phyloP scores from a whole-genome alignment of 2,329 filamentous ascomycete species.

The Nothophaeocryptopus gaeumannii region DNA sequence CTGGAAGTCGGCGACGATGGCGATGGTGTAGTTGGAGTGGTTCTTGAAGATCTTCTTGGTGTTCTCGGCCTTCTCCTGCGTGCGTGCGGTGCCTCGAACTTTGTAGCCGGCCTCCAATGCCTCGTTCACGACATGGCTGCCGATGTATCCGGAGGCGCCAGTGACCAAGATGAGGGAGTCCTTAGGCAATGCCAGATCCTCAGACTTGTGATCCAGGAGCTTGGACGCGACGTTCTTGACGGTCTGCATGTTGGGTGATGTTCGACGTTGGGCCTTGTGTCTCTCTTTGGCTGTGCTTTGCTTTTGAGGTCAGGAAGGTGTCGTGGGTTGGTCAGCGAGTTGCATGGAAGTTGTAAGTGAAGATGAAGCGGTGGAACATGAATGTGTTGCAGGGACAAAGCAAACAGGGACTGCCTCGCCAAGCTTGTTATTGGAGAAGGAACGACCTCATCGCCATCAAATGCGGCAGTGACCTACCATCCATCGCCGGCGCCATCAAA shows the following conservation, averaged over 20 bases:
- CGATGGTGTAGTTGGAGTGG: constrained; percentile 22
- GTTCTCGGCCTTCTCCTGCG: constrained; percentile 22
- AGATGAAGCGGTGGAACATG: no score
- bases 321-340: no score
- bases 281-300: no score
- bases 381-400: no score
- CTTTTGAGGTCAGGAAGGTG: no score
- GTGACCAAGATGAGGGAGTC: constrained; percentile 33
- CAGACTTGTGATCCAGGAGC: not conserved
- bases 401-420: no score
- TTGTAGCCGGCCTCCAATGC: constrained; percentile 30
- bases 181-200: constrained; percentile 21
- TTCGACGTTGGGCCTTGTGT: not conserved
- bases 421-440: no score
- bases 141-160: constrained; percentile 32
- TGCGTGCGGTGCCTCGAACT: constrained; percentile 30
- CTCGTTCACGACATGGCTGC: constrained; percentile 29
- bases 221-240: constrained; percentile 5
- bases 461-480: no score
- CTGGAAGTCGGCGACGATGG: constrained; percentile 23
- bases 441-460: no score
- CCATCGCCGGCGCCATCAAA: no score
- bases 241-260: not conserved
- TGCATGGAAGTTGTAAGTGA: no score
- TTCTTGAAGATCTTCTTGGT: constrained; percentile 24